Base-by-base conservation (phyloP, 768 basidiomycete genomes). In the Boletus eberwhitei region DNA sequence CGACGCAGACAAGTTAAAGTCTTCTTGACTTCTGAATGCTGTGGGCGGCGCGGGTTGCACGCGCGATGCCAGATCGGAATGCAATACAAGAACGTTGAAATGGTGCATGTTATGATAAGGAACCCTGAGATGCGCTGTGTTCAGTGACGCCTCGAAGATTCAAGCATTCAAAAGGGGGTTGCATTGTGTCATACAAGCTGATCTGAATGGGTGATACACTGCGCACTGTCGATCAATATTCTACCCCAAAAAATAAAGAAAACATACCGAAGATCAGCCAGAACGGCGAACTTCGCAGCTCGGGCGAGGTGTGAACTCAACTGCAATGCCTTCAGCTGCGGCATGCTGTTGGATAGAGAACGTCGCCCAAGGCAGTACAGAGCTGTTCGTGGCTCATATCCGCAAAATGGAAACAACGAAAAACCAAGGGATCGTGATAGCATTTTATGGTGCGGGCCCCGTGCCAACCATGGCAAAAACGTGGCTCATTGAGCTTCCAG, bases 21-120 rank as follows among this genome's bases (percentile, higher is more conserved):
- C 51, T 67, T 65, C 64, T 65, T 26, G 29, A 44, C 38, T 65
- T 65, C 60, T 48, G 26, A 40, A 51, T 57, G 55, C 63, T 56
- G 63, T 60, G 50, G 14, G 32, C 36, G 36, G 43, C 29, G 43
- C 37, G 13, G n/a, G 31, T 41, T 50, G 31, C 42, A 50, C 42
- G 41, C 45, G 52, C 31, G 43, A 34, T 24, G 35, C n/a, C 36
- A 31, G 36, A 32, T 46, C 39, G 35, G 13, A 49, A 53, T 45
- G 53, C 48, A 35, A 50, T 49, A n/a, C 38, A 40, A 16, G 8
- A 63, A 40, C 21, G 32, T 45, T 63, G 51, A 32, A 26, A 29
- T 39, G 38, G 38, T 24, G 32, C 42, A 5, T 5, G 2, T n/a
- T 44, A 37, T n/a, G 45, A 52, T 50, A 52, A 55, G 32, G 12